Evolutionary conservation across 2,329 filamentous ascomycete species (phyloP).

Genomic region (Arthrobotrys pseudoclavata): DNA sequence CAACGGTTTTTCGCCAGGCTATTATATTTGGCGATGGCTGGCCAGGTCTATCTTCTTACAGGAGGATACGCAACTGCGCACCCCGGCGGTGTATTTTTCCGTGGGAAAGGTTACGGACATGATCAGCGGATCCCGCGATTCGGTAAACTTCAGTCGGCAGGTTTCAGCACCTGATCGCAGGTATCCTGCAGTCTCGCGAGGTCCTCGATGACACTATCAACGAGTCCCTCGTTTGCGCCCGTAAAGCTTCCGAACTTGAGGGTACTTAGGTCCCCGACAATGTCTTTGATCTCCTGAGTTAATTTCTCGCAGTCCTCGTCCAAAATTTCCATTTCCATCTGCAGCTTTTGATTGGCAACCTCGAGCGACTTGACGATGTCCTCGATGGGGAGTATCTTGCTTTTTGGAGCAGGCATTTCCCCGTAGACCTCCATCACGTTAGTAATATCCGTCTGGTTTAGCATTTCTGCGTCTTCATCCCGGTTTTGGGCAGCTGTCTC

Average conservation of each 20-base stretch:
- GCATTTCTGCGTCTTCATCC: constrained; percentile 71
- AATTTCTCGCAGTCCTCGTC: constrained; percentile 75
- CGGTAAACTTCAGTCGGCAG: constrained; percentile 28
- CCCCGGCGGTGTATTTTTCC: constrained; percentile 3
- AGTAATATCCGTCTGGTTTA: constrained; percentile 76
- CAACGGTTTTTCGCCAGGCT: constrained; percentile 43
- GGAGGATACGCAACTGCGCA: constrained; percentile 11
- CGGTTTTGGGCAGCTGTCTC: constrained; percentile 72
- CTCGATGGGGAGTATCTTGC: constrained; percentile 39
- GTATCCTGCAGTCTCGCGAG: constrained; percentile 75
- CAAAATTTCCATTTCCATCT: constrained; percentile 76
- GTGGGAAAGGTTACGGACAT: neutral
- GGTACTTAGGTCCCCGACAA: constrained; percentile 81
- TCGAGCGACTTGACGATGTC: constrained; percentile 71
- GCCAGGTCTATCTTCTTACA: constrained; percentile 19
- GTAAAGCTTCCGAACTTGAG: constrained; percentile 84
- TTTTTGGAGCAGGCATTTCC: constrained; percentile 29
- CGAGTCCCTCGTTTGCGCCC: constrained; percentile 71
- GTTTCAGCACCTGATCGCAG: constrained; percentile 69
- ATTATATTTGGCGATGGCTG: constrained; percentile 43
- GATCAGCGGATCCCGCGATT: constrained; percentile 23
- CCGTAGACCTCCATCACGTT: constrained; percentile 68
- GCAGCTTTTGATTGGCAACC: constrained; percentile 75
- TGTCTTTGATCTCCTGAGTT: constrained; percentile 74
- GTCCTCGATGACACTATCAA: constrained; percentile 75